Base-by-base conservation (phyloP, 2,329 filamentous ascomycete genomes). In the Alternaria rosae region DNA sequence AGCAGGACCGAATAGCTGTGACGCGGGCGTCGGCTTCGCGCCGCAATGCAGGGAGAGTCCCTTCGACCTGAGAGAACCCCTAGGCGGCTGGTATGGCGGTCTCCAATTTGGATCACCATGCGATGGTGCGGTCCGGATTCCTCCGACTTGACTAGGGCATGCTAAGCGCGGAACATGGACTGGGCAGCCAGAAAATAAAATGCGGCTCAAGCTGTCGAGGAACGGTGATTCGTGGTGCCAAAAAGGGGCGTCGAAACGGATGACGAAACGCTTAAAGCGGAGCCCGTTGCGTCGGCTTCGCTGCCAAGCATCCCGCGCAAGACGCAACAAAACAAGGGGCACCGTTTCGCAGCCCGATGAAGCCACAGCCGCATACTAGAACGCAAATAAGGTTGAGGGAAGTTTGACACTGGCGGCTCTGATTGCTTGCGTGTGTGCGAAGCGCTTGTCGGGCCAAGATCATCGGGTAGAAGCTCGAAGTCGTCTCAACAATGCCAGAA, bases 201-300 rank as follows among this genome's bases (percentile, higher is more conserved):
- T 73, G 73, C 69, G 71, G 73, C 72, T 74, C 60, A 70, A 73
- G 65, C 57, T 61, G 57, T 58, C 42, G 61, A 43, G 43, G 25
- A 25, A 60, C 59, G 56, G 54, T 68, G 66, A 64, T 67, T 67
- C 66, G 66, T 61, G 69, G 54, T 61, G 55, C 63, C 63, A 62
- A 65, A 54, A 66, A 57, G 65, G 70, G 63, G 60, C 41, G 30
- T 68, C 73, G 74, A 76, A 77, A 77, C 75, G 59, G 65, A 57
- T 64, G 70, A 72, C 71, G 73, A 76, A 77, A 77, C 75, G 61
- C 59, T 62, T 60, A 70, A 72, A 68, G 73, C 69, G 74, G 71
- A 71, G 62, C 70, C 64, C 62, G 44, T 59, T 70, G 73, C 71
- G 64, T 76, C 70, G 70, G 64, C 60, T 52, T 64, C 54, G 56